A percentile compares a stretch with the other conserved stretches of the same genome.
These are phyloP conservation scores for Hypoxylon cercidicola DNA, from an alignment of 495 filamentous ascomycete species.

Conservation along the genomic window DNA sequence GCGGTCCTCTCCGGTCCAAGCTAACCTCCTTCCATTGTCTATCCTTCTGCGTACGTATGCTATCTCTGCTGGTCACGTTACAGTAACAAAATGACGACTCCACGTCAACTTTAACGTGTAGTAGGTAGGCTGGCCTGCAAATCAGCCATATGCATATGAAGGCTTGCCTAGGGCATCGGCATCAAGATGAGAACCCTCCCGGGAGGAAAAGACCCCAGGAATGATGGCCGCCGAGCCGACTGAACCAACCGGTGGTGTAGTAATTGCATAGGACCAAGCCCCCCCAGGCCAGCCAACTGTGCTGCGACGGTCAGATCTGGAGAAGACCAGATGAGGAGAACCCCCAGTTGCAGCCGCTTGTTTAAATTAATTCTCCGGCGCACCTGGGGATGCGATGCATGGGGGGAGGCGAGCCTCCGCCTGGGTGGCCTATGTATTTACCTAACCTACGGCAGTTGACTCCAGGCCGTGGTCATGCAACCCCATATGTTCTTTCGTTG, in stretches of 20 bases:
- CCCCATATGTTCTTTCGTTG: constrained; percentile 16
- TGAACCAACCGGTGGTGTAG: constrained; percentile 31
- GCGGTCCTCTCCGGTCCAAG: constrained; percentile 13
- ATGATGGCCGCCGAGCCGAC: constrained; percentile 27
- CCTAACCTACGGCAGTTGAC: constrained; percentile 39
- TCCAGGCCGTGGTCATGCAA: constrained; percentile 31
- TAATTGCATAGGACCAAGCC: constrained; percentile 30
- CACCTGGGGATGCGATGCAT: constrained; percentile 38
- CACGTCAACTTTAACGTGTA: constrained; percentile 19
- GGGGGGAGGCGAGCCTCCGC: constrained; percentile 22
- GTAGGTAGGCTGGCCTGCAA: constrained; percentile 3
- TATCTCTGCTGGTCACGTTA: constrained; percentile 27
- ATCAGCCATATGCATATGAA: constrained; percentile 4
- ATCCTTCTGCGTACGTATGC: constrained; percentile 12
- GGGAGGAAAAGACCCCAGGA: constrained; percentile 18
- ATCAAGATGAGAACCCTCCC: constrained; percentile 19
- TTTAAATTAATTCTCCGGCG: constrained; percentile 42
- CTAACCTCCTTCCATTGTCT: constrained; percentile 10
- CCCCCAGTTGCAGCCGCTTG: constrained; percentile 40
- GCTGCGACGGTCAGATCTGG: constrained; percentile 37
- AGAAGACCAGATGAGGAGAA: constrained; percentile 30
- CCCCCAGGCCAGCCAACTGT: constrained; percentile 24
- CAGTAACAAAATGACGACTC: constrained; percentile 23
- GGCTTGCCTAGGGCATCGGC: constrained; percentile 17
- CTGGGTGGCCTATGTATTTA: constrained; percentile 33